Evolutionary conservation across 768 basidiomycete species (phyloP), one percentile per base, ranked within the genome.

Genomic region (Mycena venus): DNA sequence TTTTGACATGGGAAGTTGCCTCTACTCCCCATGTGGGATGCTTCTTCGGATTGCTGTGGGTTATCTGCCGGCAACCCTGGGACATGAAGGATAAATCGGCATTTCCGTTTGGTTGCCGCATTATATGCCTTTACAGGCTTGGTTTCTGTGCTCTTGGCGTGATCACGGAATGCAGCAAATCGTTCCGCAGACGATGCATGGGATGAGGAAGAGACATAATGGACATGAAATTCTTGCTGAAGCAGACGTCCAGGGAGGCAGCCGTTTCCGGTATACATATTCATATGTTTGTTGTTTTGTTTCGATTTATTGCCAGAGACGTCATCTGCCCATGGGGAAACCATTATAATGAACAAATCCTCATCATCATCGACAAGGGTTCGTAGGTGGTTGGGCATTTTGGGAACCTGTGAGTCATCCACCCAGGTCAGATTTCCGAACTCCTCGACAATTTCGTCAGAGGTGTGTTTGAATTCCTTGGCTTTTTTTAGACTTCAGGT

Each of bases 31-130:
- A 77, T 75, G 40, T 77, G 76, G 5, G 64, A 72, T n/a, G 70
- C 56, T 36, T 75, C 69, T 36, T 77, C 76, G 8, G 78, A 75
- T 58, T 77, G 76, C 63, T 77, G 76, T 15, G 78, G 78, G 38
- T 78, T 78, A 31, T 78, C 78, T 4, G 66, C 76, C 14, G 76
- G 76, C 2, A 77, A 49, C 10, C 59, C 62, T n/a, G 67, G 73
- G 6, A 66, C 44, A 4, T 67, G 59, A 23, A 78, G 15, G 9
- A 77, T 60, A 11, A 68, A 42, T 8, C 63, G 49, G 51, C 51
- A 74, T 19, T 49, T 74, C 19, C 60, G 42, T 14, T 69, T 23
- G 4, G 58, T 74, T 4, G 56, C 68, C 10, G 61, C 72, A 58
- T 76, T 62, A 66, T 68, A 76, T 10, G 53, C 58, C 4, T 31